Evolutionary conservation across 768 basidiomycete genomes (phyloP).

Genomic region (Boletellus emodensis): DNA sequence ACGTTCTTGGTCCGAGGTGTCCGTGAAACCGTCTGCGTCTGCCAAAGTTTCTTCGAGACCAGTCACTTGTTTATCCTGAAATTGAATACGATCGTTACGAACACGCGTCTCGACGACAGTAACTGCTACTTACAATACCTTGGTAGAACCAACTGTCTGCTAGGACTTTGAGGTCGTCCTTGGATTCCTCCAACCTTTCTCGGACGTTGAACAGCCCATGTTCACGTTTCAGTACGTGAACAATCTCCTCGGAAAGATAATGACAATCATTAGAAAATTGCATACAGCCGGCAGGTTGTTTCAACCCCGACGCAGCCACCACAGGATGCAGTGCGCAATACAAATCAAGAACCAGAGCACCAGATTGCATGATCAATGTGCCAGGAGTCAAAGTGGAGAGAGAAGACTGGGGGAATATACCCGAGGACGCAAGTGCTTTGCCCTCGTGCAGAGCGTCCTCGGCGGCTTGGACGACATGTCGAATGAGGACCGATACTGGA

Average conservation of each 20-base stretch:
- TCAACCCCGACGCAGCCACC: slow-evolving; percentile 45
- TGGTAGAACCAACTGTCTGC: slow-evolving; percentile 70
- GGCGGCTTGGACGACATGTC: slow-evolving; percentile 51
- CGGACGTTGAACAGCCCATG: slow-evolving; percentile 32
- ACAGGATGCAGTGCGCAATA: slow-evolving; percentile 78
- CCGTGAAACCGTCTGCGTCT: slow-evolving; percentile 61
- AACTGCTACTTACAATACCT: slow-evolving; percentile 51
- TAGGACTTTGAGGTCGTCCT: slow-evolving; percentile 47
- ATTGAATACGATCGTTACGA: background rate
- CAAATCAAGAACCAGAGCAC: slow-evolving; percentile 68
- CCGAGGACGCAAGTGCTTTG: slow-evolving; percentile 54
- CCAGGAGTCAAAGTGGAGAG: slow-evolving; percentile 42
- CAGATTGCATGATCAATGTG: slow-evolving; percentile 53
- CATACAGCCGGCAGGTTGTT: slow-evolving; percentile 55
- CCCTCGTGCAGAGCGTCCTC: slow-evolving; percentile 67
- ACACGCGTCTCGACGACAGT: background rate
- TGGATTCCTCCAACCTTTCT: slow-evolving; percentile 51
- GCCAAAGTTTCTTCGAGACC: slow-evolving; percentile 41
- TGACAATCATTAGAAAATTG: slow-evolving; percentile 79
- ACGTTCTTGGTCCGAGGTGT: slow-evolving; percentile 65
- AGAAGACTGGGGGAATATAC: slow-evolving; percentile 41
- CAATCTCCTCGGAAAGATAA: slow-evolving; percentile 56
- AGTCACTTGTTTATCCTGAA: slow-evolving; percentile 22
- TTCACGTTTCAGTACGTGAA: slow-evolving; percentile 22
- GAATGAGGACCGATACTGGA: slow-evolving; percentile 54